These are phyloP conservation scores for Boletus reticulatus DNA, from an alignment of 768 basidiomycete genomes.

Conservation along the genomic window DNA sequence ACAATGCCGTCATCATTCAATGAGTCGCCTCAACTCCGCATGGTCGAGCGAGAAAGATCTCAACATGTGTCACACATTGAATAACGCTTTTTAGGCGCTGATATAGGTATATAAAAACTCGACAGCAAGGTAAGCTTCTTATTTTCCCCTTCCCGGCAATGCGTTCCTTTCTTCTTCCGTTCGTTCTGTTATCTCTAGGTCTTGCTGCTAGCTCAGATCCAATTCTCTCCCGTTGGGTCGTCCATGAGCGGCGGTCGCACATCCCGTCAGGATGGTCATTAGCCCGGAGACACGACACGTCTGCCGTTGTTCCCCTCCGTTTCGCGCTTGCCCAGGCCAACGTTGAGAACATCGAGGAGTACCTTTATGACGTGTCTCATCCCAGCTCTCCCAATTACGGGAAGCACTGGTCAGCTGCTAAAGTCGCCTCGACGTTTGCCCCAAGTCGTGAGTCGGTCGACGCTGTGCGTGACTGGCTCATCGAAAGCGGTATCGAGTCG, in stretches of 20 bases:
- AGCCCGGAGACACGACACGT: slow-evolving; percentile 29
- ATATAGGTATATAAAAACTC: too few species aligned
- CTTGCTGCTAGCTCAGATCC: slow-evolving; percentile 9
- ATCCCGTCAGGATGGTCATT: slow-evolving; percentile 39
- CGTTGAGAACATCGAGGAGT: slow-evolving; percentile 37
- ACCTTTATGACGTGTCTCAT: slow-evolving; percentile 42
- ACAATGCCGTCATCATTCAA: too few species aligned
- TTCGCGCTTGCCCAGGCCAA: slow-evolving; percentile 46
- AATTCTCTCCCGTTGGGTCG: slow-evolving; percentile 1
- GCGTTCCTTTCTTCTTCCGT: slow-evolving; percentile 21
- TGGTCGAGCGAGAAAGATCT: too few species aligned
- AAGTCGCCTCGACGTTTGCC: slow-evolving; percentile 42
- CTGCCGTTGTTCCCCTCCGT: slow-evolving; percentile 40
- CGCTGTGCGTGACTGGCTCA: slow-evolving; percentile 41
- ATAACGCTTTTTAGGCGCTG: too few species aligned
- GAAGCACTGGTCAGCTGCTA: slow-evolving; percentile 41
- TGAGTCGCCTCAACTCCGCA: too few species aligned
- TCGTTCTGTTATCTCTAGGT: slow-evolving; percentile 21
- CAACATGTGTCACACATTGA: too few species aligned
- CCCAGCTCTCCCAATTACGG: slow-evolving; percentile 45
- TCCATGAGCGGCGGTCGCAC: slow-evolving; percentile 30
- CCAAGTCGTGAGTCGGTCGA: slow-evolving; percentile 37
- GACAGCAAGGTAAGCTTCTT: too few species aligned
- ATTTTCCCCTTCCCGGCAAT: background rate
- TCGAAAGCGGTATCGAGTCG: slow-evolving; percentile 33